Percentiles rank a stretch among this genome's conserved stretches.
Evolutionary conservation across 805 yeast species (phyloP).

Genomic region (Debaryomyces hansenii): DNA sequence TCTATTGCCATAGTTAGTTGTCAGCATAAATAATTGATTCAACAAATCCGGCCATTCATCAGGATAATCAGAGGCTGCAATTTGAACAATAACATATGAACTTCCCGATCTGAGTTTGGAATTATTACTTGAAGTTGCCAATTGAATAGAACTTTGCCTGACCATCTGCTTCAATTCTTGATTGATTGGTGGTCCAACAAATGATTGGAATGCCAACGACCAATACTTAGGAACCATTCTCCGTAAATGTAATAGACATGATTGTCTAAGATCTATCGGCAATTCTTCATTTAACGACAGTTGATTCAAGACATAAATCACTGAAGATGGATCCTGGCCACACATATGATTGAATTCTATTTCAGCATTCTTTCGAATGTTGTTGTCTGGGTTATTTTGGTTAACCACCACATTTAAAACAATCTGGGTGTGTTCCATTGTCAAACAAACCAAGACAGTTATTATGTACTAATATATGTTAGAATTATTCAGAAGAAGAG

Average conservation of each 20-base stretch:
- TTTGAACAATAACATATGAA: conserved; percentile 76
- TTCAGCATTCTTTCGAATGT: conserved; percentile 54
- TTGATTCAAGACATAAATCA: conserved; percentile 42
- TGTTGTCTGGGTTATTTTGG: conserved; percentile 50
- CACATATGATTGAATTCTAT: conserved; percentile 41
- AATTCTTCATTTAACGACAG: conserved; percentile 33
- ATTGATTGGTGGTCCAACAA: conserved; percentile 61
- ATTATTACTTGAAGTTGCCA: conserved; percentile 44
- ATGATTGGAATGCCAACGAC: conserved; percentile 82
- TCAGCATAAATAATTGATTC: conserved; percentile 43
- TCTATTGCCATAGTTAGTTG: conserved; percentile 29
- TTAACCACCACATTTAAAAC: conserved; percentile 13
- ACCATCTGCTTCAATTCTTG: conserved; percentile 52
- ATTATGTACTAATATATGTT: neutral
- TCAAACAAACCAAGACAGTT: neutral
- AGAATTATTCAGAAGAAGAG: neutral
- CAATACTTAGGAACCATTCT: conserved; percentile 70
- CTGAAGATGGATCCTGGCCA: conserved; percentile 49
- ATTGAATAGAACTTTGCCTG: conserved; percentile 49
- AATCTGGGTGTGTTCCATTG: conserved; percentile 4
- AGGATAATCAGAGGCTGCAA: conserved; percentile 88
- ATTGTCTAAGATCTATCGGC: conserved; percentile 50
- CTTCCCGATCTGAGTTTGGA: conserved; percentile 66
- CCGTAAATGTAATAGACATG: conserved; percentile 65
- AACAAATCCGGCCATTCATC: conserved; percentile 91